Evolutionary conservation across 805 yeast species (phyloP), one percentile per base, ranked within the genome.

Genomic region (Starmerella ratchasimensis): DNA sequence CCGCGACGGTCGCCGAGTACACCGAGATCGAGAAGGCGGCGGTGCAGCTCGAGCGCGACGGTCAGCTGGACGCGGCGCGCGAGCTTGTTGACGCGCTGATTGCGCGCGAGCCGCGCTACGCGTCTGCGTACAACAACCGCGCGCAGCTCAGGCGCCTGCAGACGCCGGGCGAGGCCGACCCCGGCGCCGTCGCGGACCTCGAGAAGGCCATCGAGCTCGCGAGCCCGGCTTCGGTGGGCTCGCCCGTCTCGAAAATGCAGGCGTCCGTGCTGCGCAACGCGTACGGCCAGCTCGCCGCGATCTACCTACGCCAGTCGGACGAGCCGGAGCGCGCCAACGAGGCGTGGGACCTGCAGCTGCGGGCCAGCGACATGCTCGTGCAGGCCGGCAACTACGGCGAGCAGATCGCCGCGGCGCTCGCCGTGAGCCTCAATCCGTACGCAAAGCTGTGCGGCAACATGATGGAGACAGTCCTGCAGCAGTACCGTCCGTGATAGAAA

Each of bases 391-490:
- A 42, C 15, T 52, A 49, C 22, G 62, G 62, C n/a, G 56, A 55
- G 39, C 47, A 47, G 31, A 31, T 52, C 4, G 53, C 58, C 1
- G 39, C 39, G 3, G 45, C 50, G 6, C 38, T 54, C 17, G 51
- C 61, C 6, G 45, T 44, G 15, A 39, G 39, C 25, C 41, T 53
- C 23, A 58, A 58, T 32, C 61, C 61, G 26, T 58, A 54, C 38
- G 59, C 62, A 8, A 50, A 55, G 38, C 42, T 58, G 23, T 58
- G 61, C 32, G 62, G 61, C 5, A 49, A 48, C 33, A 53, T 57
- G 39, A 52, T 58, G 31, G 50, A 47, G 37, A n/a, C 31, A 3
- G 35, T 31, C 9, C 18, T 39, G 26, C 24, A 32, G 21, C 28
- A 32, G 6, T 9, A 29, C 5, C 32, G 23, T 9, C 15, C 22